Evolutionary conservation across 331 rosid genomes (phyloP).

Genomic region (Telfairia occidentalis): DNA sequence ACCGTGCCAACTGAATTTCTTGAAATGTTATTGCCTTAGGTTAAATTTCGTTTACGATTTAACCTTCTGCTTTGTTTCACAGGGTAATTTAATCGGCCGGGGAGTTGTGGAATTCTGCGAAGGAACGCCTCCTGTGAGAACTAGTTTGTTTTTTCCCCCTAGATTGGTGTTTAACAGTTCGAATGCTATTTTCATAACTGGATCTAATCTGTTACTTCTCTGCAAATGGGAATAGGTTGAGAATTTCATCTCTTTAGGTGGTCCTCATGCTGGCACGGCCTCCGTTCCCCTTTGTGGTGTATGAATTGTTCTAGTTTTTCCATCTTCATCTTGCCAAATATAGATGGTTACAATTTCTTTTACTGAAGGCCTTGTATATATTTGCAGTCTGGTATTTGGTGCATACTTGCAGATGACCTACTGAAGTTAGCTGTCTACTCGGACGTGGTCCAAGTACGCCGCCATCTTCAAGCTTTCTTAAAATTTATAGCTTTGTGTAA

Average conservation of each 20-base stretch:
- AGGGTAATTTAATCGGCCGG: slow-evolving; percentile 71
- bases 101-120: slow-evolving; percentile 71
- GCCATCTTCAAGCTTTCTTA: slow-evolving; percentile 1
- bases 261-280: slow-evolving; percentile 79
- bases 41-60: neutral
- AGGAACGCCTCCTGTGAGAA: slow-evolving; percentile 68
- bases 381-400: slow-evolving; percentile 49
- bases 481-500: neutral
- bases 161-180: neutral
- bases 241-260: slow-evolving; percentile 63
- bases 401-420: slow-evolving; percentile 36
- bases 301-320: slow-evolving; percentile 26
- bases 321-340: neutral
- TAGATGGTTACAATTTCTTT: neutral
- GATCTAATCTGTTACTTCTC: neutral
- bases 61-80: slow-evolving; percentile 17
- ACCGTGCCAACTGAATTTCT: too few relatives aligned
- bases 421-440: slow-evolving; percentile 49
- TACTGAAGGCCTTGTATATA: neutral
- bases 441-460: slow-evolving; percentile 44
- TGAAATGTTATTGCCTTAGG: neutral
- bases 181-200: neutral
- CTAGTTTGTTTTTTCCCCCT: neutral
- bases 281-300: slow-evolving; percentile 65
- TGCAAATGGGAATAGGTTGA: slow-evolving; percentile 39